Conservation (phyloP, 495 filamentous ascomycete species). For the Glarea lozoyensis region DNA sequence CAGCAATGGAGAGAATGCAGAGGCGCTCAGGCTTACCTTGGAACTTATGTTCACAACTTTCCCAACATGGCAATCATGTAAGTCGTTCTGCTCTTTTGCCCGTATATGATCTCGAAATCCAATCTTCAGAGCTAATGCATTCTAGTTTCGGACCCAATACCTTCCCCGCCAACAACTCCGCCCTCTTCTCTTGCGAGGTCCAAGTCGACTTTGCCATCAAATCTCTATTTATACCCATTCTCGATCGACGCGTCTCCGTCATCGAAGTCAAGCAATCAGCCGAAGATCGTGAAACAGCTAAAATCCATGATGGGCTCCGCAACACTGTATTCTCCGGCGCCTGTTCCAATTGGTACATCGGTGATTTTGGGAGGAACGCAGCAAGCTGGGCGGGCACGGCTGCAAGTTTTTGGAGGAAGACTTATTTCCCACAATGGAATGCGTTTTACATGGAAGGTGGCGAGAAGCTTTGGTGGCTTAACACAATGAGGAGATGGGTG, state of each 20-base stretch:
- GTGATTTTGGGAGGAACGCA: conserved; percentile 15
- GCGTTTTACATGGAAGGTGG: too few species aligned
- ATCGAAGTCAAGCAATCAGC: conserved; percentile 27
- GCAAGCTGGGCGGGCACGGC: conserved; percentile 19
- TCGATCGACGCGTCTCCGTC: conserved; percentile 24
- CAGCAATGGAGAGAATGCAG: conserved; percentile 28
- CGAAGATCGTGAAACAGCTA: conserved; percentile 21
- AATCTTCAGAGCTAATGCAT: too few species aligned
- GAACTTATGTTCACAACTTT: conserved; percentile 25
- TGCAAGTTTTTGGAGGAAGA: too few species aligned
- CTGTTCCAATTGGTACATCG: conserved; percentile 33
- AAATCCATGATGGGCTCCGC: conserved; percentile 18
- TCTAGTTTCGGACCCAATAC: conserved; percentile 35
- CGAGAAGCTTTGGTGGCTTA: too few species aligned
- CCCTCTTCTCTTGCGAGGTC: conserved; percentile 29
- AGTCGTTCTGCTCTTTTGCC: too few species aligned
- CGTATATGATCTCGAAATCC: too few species aligned
- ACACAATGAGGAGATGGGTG: too few species aligned
- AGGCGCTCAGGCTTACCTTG: conserved; percentile 33
- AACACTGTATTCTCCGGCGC: conserved; percentile 23
- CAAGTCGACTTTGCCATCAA: conserved; percentile 26
- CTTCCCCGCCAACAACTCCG: conserved; percentile 32
- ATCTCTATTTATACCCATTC: conserved; percentile 20
- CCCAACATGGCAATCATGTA: conserved; percentile 36
- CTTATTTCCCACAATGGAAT: too few species aligned